These are phyloP conservation scores for Dalechampia spathulata DNA, from an alignment of 441 rosid species.

Conservation along the genomic window DNA sequence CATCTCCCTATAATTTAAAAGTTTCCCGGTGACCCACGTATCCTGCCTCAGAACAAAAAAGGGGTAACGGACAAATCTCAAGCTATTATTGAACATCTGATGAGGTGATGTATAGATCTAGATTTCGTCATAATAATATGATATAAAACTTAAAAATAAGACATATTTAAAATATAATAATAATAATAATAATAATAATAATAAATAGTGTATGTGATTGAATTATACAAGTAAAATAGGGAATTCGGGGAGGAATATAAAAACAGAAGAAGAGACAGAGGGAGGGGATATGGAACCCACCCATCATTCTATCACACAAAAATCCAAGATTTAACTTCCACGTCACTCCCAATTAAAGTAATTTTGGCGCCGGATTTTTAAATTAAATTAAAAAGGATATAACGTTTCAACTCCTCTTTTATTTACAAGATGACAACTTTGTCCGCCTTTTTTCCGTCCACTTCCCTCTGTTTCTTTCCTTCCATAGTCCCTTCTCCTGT, in stretches of 20 bases:
- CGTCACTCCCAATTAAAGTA: conserved; percentile 24
- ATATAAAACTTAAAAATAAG: too few relatives aligned
- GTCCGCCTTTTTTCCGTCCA: conserved; percentile 42
- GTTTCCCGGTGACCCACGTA: background rate
- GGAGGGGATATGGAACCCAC: conserved; percentile 25
- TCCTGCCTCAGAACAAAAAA: background rate
- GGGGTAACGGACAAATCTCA: too few relatives aligned
- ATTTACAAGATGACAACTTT: conserved; percentile 27
- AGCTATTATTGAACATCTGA: too few relatives aligned
- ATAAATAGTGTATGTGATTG: too few relatives aligned
- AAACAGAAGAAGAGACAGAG: conserved; percentile 33
- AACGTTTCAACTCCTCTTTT: conserved; percentile 28
- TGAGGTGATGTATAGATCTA: too few relatives aligned
- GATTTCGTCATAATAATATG: too few relatives aligned
- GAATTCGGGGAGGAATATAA: conserved; percentile 7
- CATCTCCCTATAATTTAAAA: background rate
- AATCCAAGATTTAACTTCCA: conserved; percentile 25
- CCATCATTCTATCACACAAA: conserved; percentile 32
- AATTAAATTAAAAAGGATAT: conserved; percentile 7
- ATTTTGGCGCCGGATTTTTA: conserved; percentile 32
- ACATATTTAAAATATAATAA: too few relatives aligned
- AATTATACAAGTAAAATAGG: background rate
- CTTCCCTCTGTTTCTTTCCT: conserved; percentile 26
- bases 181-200: too few relatives aligned
- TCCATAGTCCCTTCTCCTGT: background rate